Evolutionary conservation across 2,329 filamentous ascomycete species (phyloP).

Genomic region (Monosporascus cannonballus): DNA sequence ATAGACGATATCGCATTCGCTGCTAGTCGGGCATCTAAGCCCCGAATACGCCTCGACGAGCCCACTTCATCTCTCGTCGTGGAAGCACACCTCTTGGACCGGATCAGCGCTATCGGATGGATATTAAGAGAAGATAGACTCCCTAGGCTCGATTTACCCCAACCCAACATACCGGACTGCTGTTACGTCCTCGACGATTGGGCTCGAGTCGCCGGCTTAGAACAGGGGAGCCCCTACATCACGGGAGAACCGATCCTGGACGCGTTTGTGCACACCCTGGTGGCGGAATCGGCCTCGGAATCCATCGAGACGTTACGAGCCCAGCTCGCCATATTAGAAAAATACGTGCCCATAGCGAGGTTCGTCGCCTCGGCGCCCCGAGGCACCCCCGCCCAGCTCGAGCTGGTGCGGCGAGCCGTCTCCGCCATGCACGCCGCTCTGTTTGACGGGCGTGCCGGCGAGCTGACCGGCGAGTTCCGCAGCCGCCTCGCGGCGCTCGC

Average conservation of each 20-base stretch:
- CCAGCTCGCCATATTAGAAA: conserved; percentile 12
- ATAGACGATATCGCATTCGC: conserved; percentile 12
- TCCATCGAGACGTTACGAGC: conserved; percentile 4
- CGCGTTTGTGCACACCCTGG: conserved; percentile 12
- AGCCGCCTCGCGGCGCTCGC: conserved; percentile 10
- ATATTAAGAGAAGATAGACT: conserved; percentile 8
- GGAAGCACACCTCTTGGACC: conserved; percentile 8
- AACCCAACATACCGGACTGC: conserved; percentile 10
- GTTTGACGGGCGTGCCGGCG: conserved; percentile 7
- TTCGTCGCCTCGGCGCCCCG: conserved; percentile 5
- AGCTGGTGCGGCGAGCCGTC: conserved; percentile 5
- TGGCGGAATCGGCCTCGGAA: conserved; percentile 6
- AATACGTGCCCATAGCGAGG: conserved; percentile 7
- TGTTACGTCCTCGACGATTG: conserved; percentile 11
- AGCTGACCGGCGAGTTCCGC: conserved; percentile 12
- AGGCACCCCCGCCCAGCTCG: conserved; percentile 6
- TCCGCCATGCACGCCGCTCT: conserved; percentile 6
- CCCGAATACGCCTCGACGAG: conserved; percentile 4
- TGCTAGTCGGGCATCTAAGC: conserved; percentile 4
- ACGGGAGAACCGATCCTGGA: conserved; percentile 11
- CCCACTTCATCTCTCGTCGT: conserved; percentile 5
- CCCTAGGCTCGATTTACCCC: conserved; percentile 6
- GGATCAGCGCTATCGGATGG: conserved; percentile 9
- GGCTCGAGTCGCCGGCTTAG: conserved; percentile 3
- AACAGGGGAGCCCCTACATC: conserved; percentile 2